phyloP scores from a whole-genome alignment of 345 rosid species.

The Acer campestre region DNA sequence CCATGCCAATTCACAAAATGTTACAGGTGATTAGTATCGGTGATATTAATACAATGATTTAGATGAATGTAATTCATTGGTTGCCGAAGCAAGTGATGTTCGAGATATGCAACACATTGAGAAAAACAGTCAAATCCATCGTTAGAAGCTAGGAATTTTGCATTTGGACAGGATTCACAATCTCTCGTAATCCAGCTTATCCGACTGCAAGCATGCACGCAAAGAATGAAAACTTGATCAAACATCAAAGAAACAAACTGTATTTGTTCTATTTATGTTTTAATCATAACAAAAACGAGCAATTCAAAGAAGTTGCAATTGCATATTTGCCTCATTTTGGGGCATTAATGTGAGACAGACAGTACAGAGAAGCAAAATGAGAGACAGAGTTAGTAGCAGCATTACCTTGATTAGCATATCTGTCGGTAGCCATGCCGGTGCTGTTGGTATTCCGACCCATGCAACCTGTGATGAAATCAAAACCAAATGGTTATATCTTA shows the following conservation, averaged over 20 bases:
- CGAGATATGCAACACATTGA: background rate
- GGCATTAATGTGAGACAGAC: no score
- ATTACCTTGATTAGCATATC: conserved; percentile 90
- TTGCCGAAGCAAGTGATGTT: background rate
- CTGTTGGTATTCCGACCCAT: conserved; percentile 94
- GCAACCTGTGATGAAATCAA: conserved; percentile 47
- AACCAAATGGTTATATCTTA: no score
- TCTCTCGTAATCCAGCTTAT: conserved; percentile 78
- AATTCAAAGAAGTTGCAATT: no score
- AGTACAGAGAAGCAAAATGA: background rate
- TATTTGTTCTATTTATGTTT: no score
- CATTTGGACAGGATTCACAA: conserved; percentile 31
- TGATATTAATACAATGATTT: background rate
- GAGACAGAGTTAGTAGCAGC: background rate
- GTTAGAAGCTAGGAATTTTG: background rate
- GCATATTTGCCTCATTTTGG: no score
- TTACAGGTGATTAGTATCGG: background rate
- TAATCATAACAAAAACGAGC: no score
- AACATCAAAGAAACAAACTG: background rate
- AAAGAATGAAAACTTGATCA: background rate
- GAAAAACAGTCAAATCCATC: background rate
- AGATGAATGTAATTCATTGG: background rate
- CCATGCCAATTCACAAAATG: background rate
- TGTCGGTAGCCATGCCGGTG: conserved; percentile 96
- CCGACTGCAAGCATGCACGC: conserved; percentile 57